These are phyloP conservation scores for Aspergillus sclerotioniger DNA, from an alignment of 495 filamentous ascomycete species.

Conservation along the genomic window DNA sequence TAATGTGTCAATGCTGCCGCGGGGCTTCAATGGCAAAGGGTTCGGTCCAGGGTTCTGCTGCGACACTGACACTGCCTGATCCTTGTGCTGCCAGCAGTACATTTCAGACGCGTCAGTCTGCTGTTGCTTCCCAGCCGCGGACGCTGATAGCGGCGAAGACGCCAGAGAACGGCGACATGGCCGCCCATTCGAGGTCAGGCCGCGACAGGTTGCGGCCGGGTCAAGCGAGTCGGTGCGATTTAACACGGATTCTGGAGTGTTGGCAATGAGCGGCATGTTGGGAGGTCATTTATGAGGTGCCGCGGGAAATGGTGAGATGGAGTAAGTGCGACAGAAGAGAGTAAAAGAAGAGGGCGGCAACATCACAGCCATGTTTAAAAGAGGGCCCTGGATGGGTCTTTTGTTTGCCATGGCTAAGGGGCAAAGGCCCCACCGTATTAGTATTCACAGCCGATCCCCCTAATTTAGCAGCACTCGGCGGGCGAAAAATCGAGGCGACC, in stretches of 20 bases:
- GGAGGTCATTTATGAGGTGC: not conserved
- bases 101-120: conserved; percentile 48
- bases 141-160: conserved; percentile 35
- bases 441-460: not conserved
- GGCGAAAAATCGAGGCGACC: too few species aligned
- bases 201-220: conserved; percentile 81
- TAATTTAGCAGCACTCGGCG: too few species aligned
- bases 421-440: conserved; percentile 4
- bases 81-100: conserved; percentile 94
- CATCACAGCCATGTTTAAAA: not conserved
- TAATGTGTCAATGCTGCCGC: conserved; percentile 79
- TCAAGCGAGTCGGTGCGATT: conserved; percentile 78
- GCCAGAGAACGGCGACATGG: conserved; percentile 73
- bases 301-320: not conserved
- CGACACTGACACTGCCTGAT: conserved; percentile 60
- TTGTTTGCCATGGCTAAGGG: not conserved
- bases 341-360: too few species aligned
- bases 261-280: conserved; percentile 71
- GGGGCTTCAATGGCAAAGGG: conserved; percentile 45
- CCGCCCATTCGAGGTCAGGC: conserved; percentile 72
- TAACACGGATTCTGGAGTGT: conserved; percentile 81
- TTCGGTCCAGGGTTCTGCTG: conserved; percentile 10
- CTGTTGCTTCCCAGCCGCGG: conserved; percentile 36
- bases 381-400: not conserved
- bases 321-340: too few species aligned